A percentile compares a stretch with the other conserved stretches of the same genome.
phyloP scores from a whole-genome alignment of 257 asterid species.

The Scutellaria barbata region DNA sequence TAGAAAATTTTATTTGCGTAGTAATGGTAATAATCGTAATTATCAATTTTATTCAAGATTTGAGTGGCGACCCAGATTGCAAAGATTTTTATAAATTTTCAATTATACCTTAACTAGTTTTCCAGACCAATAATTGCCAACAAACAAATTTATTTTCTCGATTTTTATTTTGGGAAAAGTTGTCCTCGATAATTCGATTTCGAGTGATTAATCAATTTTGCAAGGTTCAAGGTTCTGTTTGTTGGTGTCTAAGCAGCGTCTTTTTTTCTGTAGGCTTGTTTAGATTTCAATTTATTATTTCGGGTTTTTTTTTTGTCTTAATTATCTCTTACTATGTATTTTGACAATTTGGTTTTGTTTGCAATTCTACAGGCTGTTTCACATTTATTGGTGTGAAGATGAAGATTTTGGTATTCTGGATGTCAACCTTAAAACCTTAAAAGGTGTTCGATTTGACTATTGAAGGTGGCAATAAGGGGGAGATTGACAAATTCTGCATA shows the following conservation, averaged over 20 bases:
- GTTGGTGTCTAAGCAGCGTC: too few species aligned
- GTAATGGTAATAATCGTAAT: not conserved
- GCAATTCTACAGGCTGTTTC: not conserved
- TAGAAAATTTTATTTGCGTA: not conserved
- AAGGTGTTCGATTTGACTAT: not conserved
- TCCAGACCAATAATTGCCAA: not conserved
- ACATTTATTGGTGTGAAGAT: not conserved
- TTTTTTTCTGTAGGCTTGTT: too few species aligned
- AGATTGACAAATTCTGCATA: not conserved
- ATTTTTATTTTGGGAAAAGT: not conserved
- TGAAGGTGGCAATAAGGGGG: not conserved
- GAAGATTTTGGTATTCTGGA: not conserved
- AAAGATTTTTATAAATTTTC: not conserved
- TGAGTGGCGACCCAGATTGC: not conserved
- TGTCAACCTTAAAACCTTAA: too few species aligned
- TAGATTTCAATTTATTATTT: too few species aligned
- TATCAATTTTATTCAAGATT: slow-evolving; percentile 3
- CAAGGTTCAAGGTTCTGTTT: too few species aligned
- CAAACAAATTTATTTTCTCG: not conserved
- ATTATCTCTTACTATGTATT: too few species aligned
- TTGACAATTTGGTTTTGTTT: not conserved
- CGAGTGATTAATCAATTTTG: too few species aligned
- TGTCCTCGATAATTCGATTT: too few species aligned
- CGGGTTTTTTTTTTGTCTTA: too few species aligned
- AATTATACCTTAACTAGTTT: not conserved